Evolutionary conservation across 106 monocot species (phyloP), one percentile per base, ranked within the genome.

Genomic region (Phalaenopsis aphrodite): DNA sequence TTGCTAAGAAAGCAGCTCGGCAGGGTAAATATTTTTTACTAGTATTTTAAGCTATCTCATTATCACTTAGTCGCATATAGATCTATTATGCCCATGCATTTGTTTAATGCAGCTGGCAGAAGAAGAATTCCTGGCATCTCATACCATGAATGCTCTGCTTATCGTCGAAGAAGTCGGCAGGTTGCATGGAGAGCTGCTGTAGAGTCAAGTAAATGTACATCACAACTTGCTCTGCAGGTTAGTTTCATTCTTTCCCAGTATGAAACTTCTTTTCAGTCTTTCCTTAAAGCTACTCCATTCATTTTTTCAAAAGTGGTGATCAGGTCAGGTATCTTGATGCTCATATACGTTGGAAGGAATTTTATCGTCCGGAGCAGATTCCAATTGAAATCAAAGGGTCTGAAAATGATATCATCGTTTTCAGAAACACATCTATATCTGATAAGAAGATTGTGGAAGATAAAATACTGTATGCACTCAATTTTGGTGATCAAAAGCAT

Each of bases 311-410:
- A 52, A 52, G 5, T 74, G 2, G 57, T 38, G 41, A 83, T 76
- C 90, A 96, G 94, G 89, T 97, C 39, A 90, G 96, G 80, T 87
- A 90, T 87, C 88, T 97, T 78, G 94, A 94, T 88, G 81, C 91
- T 73, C 81, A 96, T 81, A 78, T 96, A 83, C 90, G 87, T 82
- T 93, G 96, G 96, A 90, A 74, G 65, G 96, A 96, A 14, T 81
- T 96, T 68, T 45, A 83, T 82, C 87, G 83, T 42, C 93, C 88
- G 12, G 93, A 96, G 18, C 91, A 89, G 82, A 77, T 55, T 79
- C 68, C 76, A 82, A 19, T 48, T 7, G 93, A 93, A 43, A 86
- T 79, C 16, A 96, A 87, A 87, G 82, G 82, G 5, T 71, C 82
- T 37, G 93, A 91, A 76, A 56, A 41, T 78, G 93, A 92, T 77